These are phyloP conservation scores for Botrytis fragariae DNA, from an alignment of 2,329 filamentous ascomycete genomes.

Conservation along the genomic window DNA sequence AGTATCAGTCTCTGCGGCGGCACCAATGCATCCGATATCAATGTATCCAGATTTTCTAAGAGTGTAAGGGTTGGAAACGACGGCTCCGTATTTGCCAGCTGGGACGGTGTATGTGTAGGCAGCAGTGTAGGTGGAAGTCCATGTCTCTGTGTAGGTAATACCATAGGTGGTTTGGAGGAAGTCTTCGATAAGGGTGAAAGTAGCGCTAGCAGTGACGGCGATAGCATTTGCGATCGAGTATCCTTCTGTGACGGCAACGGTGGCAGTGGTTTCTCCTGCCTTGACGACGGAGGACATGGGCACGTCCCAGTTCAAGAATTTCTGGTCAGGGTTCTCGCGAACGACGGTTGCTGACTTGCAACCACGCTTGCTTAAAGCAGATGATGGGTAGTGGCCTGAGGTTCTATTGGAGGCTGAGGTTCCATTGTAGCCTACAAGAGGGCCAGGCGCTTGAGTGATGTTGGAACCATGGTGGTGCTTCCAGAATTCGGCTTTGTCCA, in stretches of 20 bases:
- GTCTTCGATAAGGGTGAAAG: background rate
- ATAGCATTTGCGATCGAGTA: background rate
- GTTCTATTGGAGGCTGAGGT: background rate
- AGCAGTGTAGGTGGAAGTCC: background rate
- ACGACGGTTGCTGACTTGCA: constrained; percentile 2
- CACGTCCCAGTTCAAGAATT: constrained; percentile 7
- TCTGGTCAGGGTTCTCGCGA: background rate
- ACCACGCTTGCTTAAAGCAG: background rate
- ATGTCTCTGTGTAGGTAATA: background rate
- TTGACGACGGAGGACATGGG: constrained; percentile 8
- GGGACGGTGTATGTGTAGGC: constrained; percentile 9
- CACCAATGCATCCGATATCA: constrained; percentile 1
- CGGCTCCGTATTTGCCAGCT: background rate
- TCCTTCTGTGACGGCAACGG: background rate
- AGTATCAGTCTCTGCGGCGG: background rate
- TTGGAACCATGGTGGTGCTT: background rate
- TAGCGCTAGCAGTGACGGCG: background rate
- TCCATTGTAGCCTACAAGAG: background rate
- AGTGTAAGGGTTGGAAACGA: constrained; percentile 10
- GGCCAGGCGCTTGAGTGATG: background rate
- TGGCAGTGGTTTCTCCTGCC: background rate
- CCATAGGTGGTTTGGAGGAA: background rate
- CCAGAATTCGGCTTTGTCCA: constrained; percentile 12
- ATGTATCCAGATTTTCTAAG: background rate
- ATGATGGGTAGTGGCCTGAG: background rate